Base-by-base conservation (phyloP, 768 basidiomycete genomes). In the Nidularia pulvinata region DNA sequence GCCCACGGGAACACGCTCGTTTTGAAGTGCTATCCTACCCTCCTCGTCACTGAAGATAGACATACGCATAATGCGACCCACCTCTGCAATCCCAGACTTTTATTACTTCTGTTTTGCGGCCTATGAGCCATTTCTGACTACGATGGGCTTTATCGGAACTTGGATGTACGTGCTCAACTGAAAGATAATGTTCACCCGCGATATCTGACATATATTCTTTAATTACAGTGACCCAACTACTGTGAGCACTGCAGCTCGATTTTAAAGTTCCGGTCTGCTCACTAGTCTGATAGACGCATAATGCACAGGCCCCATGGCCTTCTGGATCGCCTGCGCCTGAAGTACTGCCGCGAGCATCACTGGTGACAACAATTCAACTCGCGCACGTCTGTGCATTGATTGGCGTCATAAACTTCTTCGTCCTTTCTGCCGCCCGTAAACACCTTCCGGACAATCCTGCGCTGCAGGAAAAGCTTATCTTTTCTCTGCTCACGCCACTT, bases 331-430 rank as follows among this genome's bases (percentile, higher is more conserved):
- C 71, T 5, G 83, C 87, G 35, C 80, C 82, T 13, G 61, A 69
- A 34, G 70, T 62, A 33, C 73, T 89, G 14, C 82, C 85, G 1
- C 76, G 62, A 34, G 89, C 89, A 1, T 84, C 89, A 10, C 65
- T 82, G 22, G 86, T 91, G 48, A 89, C 88, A 1, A 71, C 89
- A 55, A 69, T 88, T 46, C 90, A 92, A 62, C 85, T 92, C 50
- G 88, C 85, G 1, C 86, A 91, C 59, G 88, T 88, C 49, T 89
- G 88, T 59, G 87, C 82, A 39, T 82, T 92, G 30, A 67, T 91
- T 57, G 90, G 90, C 10, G 61, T 88, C 53, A 63, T 91, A 54
- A 91, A 91, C 62, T 60, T 83, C 53, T 90, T 84, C 65, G 68
- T 91, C 46, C 78, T 92, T 51, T 75, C 78, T 16, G 76, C 86